Evolutionary conservation across 140 eudicot species (phyloP).

Genomic region (Flaveria floridana): DNA sequence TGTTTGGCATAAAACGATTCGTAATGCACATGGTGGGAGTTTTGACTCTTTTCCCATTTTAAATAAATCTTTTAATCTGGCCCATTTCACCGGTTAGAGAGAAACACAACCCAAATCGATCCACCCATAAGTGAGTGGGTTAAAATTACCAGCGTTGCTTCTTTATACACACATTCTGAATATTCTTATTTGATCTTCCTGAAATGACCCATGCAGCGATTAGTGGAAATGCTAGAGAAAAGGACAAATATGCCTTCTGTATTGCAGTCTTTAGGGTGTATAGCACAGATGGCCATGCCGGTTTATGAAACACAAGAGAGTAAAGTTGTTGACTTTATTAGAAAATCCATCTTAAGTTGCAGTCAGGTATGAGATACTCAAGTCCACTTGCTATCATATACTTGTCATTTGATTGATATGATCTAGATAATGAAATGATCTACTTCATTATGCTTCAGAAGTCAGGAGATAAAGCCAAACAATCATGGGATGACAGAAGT

Average conservation of each 20-base stretch:
- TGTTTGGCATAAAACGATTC: not conserved
- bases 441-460: conserved; percentile 51
- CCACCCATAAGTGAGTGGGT: not conserved
- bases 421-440: conserved; percentile 6
- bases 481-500: conserved; percentile 71
- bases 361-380: conserved; percentile 54
- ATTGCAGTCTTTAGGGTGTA: conserved; percentile 91
- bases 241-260: conserved; percentile 83
- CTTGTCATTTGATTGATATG: conserved; percentile 17
- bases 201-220: conserved; percentile 54
- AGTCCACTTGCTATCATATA: conserved; percentile 16
- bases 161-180: conserved; percentile 7
- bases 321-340: conserved; percentile 70
- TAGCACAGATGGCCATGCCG: conserved; percentile 91
- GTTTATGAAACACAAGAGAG: conserved; percentile 93
- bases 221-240: conserved; percentile 81
- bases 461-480: conserved; percentile 43
- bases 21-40: not conserved
- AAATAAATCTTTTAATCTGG: not conserved
- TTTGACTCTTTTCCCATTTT: not conserved
- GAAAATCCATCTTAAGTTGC: conserved; percentile 53
- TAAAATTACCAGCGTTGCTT: not conserved
- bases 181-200: conserved; percentile 16
- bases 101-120: not conserved
- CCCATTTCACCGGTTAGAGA: not conserved